phyloP scores from a whole-genome alignment of 1,284 basidiomycete genomes.

The Ceratobasidium papillatum region DNA sequence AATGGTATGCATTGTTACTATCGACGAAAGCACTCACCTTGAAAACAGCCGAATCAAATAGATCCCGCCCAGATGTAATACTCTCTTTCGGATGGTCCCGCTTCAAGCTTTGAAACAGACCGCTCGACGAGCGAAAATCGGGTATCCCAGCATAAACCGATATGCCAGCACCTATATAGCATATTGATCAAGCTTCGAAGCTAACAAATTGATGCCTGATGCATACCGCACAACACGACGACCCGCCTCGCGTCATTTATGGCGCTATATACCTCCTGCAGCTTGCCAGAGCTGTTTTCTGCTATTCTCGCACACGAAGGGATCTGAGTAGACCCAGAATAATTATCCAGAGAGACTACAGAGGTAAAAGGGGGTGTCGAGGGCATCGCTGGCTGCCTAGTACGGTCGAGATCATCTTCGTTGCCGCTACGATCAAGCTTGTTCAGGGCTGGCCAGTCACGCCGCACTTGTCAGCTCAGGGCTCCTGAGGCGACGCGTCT shows the following conservation, averaged over 20 bases:
- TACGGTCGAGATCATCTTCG: conserved; percentile 30
- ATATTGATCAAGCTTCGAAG: conserved; percentile 7
- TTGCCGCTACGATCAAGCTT: conserved; percentile 23
- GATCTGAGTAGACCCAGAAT: background rate
- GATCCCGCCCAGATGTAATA: conserved; percentile 81
- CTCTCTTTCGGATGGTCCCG: conserved; percentile 77
- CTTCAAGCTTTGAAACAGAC: conserved; percentile 81
- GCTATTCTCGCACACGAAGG: conserved; percentile 17
- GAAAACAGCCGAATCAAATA: conserved; percentile 92
- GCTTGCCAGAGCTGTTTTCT: conserved; percentile 21
- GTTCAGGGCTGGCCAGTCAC: conserved; percentile 37
- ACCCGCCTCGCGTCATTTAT: conserved; percentile 82
- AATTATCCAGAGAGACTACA: conserved; percentile 23
- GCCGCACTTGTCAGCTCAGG: conserved; percentile 15
- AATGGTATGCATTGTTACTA: background rate
- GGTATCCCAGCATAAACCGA: conserved; percentile 91
- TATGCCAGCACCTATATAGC: conserved; percentile 81
- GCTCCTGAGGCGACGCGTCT: conserved; percentile 30
- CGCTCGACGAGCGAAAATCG: conserved; percentile 87
- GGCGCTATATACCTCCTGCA: conserved; percentile 48
- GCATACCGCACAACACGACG: conserved; percentile 85
- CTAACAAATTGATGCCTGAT: background rate
- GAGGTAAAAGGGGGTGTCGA: conserved; percentile 26
- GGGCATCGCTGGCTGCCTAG: conserved; percentile 33
- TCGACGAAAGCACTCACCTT: conserved; percentile 64